Percentiles rank a stretch among this genome's conserved stretches.
Evolutionary conservation across 2,329 filamentous ascomycete species (phyloP).

Genomic region (Metarhizium brunneum): DNA sequence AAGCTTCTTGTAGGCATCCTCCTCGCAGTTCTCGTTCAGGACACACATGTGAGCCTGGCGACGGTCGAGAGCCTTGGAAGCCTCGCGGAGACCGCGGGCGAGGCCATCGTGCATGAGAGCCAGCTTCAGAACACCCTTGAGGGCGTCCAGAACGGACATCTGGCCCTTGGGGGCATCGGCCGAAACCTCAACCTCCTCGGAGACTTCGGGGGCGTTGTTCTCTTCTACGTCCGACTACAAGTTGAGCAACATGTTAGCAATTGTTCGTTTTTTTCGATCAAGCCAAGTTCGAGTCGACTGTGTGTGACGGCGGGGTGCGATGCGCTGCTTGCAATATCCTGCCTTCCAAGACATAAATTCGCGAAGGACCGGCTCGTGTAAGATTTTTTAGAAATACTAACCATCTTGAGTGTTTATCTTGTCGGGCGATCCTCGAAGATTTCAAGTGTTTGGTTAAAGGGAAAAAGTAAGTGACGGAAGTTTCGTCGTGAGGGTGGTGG

Average conservation of each 20-base stretch:
- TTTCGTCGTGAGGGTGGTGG: constrained; percentile 20
- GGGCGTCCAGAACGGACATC: constrained; percentile 96
- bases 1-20: constrained; percentile 99
- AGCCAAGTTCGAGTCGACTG: background rate
- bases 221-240: constrained; percentile 98
- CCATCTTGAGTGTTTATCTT: constrained; percentile 51
- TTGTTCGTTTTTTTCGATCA: background rate
- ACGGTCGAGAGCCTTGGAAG: constrained; percentile 96
- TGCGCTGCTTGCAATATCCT: background rate
- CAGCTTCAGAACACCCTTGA: constrained; percentile 98
- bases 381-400: constrained; percentile 27
- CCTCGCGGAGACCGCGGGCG: constrained; percentile 95
- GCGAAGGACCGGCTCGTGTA: background rate
- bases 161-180: constrained; percentile 85
- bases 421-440: constrained; percentile 64
- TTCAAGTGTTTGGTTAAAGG: constrained; percentile 23
- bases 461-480: constrained; percentile 13
- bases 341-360: background rate
- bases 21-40: constrained; percentile 98
- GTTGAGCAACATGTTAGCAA: constrained; percentile 27
- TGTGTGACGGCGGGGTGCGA: background rate
- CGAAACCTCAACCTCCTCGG: constrained; percentile 89
- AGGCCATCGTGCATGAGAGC: constrained; percentile 99
- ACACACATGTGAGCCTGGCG: constrained; percentile 99
- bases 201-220: constrained; percentile 75